These are phyloP conservation scores for Debaryomyces fabryi DNA, from an alignment of 1,139 yeast genomes.

Conservation along the genomic window DNA sequence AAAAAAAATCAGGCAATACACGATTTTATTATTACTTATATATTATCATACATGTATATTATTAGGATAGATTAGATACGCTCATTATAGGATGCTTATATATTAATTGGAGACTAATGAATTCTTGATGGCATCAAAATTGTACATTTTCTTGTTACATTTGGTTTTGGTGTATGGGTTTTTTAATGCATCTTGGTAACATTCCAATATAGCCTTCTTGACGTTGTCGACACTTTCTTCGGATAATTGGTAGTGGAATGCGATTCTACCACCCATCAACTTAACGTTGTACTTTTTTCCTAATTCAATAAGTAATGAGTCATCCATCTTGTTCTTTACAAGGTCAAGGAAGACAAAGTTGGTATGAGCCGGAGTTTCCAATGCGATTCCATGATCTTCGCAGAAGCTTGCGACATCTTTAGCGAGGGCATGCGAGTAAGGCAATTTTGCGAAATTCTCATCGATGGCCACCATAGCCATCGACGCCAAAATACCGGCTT, in stretches of 20 bases:
- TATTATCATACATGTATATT: not conserved
- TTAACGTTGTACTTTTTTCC: slow-evolving; percentile 66
- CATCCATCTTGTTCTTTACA: slow-evolving; percentile 59
- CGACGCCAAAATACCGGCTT: slow-evolving; percentile 77
- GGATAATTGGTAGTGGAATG: slow-evolving; percentile 82
- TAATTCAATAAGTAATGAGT: slow-evolving; percentile 54
- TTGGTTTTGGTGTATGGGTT: slow-evolving; percentile 30
- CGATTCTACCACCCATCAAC: slow-evolving; percentile 74
- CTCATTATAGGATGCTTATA: not conserved
- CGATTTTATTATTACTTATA: not conserved
- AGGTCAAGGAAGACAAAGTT: slow-evolving; percentile 83
- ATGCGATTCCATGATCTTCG: slow-evolving; percentile 44
- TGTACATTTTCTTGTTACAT: slow-evolving; percentile 37
- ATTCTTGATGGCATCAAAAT: slow-evolving; percentile 26
- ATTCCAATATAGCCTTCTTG: slow-evolving; percentile 61
- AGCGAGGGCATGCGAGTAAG: slow-evolving; percentile 69
- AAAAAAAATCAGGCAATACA: not conserved
- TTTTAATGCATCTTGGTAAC: slow-evolving; percentile 45
- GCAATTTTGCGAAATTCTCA: slow-evolving; percentile 65
- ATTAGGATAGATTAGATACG: not conserved
- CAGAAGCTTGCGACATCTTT: slow-evolving; percentile 66
- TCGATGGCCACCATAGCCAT: slow-evolving; percentile 84
- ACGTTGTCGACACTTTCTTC: slow-evolving; percentile 67
- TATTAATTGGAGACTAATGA: not conserved
- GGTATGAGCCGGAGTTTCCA: slow-evolving; percentile 81